Percentiles rank a stretch among this genome's conserved stretches.
phyloP scores from a whole-genome alignment of 108 stramenopile species.

The Nitzschia palea region DNA sequence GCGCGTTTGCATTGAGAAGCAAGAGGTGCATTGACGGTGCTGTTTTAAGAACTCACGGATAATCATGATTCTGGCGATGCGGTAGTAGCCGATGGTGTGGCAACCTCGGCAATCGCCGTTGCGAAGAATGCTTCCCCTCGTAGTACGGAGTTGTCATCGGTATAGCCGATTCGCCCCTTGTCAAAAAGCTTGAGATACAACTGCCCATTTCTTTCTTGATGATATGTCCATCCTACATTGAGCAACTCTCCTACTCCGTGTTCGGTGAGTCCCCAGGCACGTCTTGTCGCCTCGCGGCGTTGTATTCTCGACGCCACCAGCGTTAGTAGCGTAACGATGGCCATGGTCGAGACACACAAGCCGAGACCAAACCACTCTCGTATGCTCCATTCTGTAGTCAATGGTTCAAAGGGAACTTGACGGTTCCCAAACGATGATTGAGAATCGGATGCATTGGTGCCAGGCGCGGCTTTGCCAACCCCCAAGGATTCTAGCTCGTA shows the following conservation, averaged over 20 bases:
- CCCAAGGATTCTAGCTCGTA: neutral
- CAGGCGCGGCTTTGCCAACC: no score
- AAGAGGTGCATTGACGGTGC: no score
- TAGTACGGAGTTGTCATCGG: slow-evolving; percentile 35
- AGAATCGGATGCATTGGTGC: no score
- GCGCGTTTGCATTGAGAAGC: no score
- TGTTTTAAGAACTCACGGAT: no score
- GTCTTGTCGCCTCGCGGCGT: neutral
- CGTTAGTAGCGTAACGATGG: neutral
- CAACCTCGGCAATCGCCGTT: no score
- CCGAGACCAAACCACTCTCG: slow-evolving; percentile 31
- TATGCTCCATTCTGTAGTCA: slow-evolving; percentile 6
- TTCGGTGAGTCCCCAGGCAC: slow-evolving; percentile 25
- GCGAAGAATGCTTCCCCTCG: no score
- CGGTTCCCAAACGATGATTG: no score
- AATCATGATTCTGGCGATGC: no score
- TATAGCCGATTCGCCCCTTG: slow-evolving; percentile 31
- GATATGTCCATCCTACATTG: slow-evolving; percentile 22
- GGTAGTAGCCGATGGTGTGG: no score
- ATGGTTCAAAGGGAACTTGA: no score
- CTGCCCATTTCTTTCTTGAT: slow-evolving; percentile 9
- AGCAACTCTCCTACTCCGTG: slow-evolving; percentile 27
- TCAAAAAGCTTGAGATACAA: slow-evolving; percentile 28
- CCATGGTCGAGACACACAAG: slow-evolving; percentile 4
- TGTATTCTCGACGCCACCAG: neutral